Evolutionary conservation across 495 filamentous ascomycete species (phyloP), one percentile per base, ranked within the genome.

Genomic region (Tuber brumale): DNA sequence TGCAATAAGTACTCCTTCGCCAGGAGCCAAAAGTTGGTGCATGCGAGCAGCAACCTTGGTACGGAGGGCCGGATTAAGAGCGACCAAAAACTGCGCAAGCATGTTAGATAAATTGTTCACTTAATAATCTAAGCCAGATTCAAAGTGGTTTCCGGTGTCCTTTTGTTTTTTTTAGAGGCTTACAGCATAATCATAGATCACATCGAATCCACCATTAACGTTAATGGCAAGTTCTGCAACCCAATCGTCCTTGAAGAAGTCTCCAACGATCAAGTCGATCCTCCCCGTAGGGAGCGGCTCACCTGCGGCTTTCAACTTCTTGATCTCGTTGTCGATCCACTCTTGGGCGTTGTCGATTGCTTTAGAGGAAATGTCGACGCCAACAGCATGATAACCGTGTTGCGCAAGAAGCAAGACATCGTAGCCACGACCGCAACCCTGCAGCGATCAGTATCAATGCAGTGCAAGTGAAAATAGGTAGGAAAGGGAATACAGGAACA

Each of bases 131-230:
- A 10, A 61, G 31, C 10, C 7, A 19, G 37, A 41, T 31, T 31
- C 8, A 8, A n/a, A 14, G 6, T 1, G 3, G n/a, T 8, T 71
- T 41, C 70, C 6, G 19, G 21, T 19, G 69, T 27, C 18, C 3
- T 18, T 27, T 45, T 18, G n/a, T n/a, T n/a, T n/a, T n/a, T n/a
- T n/a, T 70, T 21, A 66, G 45, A n/a, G 66, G 82, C 89, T 78
- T 85, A 93, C 92, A 45, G 92, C 93, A 81, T 94, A 94, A 82
- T 95, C 93, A 85, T 93, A 95, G 45, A 95, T 90, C 35, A 96
- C 79, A 85, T 96, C 92, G 85, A 94, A 94, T 61, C 78, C 81
- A 14, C 84, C 86, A 73, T 86, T 85, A 14, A 84, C 84, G 18
- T 82, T 75, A 69, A 86, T 78, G 12, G 39, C 72, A 31, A 79